Conservation (phyloP, 345 rosid genomes). For the Citrus sp. region DNA sequence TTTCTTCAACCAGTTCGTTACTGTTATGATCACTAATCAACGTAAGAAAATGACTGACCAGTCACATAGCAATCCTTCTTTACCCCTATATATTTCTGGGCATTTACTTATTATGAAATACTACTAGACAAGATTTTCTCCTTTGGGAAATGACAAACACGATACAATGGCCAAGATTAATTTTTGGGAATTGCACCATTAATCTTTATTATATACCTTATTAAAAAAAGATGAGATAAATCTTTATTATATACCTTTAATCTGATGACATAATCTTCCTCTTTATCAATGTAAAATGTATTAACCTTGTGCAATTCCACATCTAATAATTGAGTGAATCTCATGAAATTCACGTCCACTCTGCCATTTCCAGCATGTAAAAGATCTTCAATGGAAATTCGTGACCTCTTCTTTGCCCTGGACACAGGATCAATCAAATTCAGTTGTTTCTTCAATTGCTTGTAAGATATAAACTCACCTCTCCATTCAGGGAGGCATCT, state of each 20-base stretch:
- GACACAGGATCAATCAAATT: conserved; percentile 19
- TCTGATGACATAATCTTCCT: conserved; percentile 41
- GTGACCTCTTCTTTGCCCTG: conserved; percentile 6
- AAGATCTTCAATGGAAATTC: conserved; percentile 17
- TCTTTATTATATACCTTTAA: conserved; percentile 22
- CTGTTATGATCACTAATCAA: background rate
- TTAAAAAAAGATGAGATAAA: background rate
- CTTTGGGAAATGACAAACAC: no score
- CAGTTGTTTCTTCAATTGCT: conserved; percentile 41
- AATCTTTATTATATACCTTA: conserved; percentile 18
- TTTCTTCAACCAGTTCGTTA: background rate
- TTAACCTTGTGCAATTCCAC: conserved; percentile 35
- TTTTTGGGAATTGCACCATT: no score
- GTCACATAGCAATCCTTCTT: background rate
- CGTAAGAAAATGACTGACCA: background rate
- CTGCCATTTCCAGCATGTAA: background rate
- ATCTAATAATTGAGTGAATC: conserved; percentile 27
- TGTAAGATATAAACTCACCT: conserved; percentile 32
- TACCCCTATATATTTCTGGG: no score
- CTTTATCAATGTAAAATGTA: conserved; percentile 37
- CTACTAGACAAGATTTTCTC: no score
- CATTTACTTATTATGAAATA: no score
- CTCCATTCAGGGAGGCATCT: conserved; percentile 36
- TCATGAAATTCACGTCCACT: background rate
- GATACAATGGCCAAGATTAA: no score